Conservation (phyloP, 1,284 basidiomycete species). For the Cerrena zonata region DNA sequence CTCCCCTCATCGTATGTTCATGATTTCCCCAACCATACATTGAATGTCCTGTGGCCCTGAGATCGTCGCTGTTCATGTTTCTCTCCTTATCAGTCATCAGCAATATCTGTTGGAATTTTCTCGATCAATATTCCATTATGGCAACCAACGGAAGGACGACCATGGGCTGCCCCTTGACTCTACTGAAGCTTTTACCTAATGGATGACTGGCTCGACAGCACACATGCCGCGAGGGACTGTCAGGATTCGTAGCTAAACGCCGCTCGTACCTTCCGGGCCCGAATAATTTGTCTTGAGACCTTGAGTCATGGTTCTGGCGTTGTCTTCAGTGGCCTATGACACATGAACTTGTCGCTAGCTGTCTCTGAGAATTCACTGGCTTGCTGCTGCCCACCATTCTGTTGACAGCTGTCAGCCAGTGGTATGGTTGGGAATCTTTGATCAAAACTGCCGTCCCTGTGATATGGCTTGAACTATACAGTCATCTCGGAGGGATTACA, state of each 20-base stretch:
- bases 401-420: not conserved
- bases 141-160: not conserved
- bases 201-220: not conserved
- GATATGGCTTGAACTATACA: no score
- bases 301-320: no score
- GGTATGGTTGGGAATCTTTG: not conserved
- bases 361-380: not conserved
- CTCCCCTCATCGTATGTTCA: slow-evolving; percentile 7
- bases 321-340: no score
- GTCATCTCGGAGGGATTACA: no score
- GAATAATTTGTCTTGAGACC: no score
- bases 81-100: slow-evolving; percentile 7
- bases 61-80: slow-evolving; percentile 6
- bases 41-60: slow-evolving; percentile 3
- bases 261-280: not conserved
- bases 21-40: not conserved
- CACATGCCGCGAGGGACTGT: not conserved
- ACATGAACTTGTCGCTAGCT: not conserved
- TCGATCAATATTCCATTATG: not conserved
- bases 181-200: not conserved
- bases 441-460: no score
- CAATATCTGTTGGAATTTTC: no score
- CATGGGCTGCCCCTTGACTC: not conserved
- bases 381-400: not conserved
- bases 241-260: no score